These are phyloP conservation scores for Rhizoclosmatium sp. DNA, from an alignment of 192 early-diverging fungal species.

Conservation along the genomic window DNA sequence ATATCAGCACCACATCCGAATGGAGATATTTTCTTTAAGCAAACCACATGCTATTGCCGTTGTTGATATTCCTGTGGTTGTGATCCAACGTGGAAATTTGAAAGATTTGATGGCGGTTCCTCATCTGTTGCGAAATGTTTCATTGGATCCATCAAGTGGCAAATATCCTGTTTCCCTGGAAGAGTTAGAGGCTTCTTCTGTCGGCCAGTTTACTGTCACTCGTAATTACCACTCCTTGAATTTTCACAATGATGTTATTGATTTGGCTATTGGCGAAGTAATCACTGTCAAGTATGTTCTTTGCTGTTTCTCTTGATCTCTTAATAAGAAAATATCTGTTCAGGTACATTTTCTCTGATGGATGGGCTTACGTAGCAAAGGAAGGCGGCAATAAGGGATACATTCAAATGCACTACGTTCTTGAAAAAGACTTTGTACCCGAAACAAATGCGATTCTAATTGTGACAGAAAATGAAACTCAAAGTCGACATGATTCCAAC, in stretches of 20 bases:
- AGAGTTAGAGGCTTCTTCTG: not conserved
- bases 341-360: conserved; percentile 17
- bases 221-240: too few species aligned
- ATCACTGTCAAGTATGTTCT: not conserved
- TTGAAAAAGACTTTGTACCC: not conserved
- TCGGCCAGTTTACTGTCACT: not conserved
- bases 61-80: conserved; percentile 21
- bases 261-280: not conserved
- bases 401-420: conserved; percentile 15
- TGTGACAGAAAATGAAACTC: too few species aligned
- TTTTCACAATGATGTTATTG: too few species aligned
- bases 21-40: conserved; percentile 12
- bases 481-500: too few species aligned
- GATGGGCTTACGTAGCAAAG: not conserved
- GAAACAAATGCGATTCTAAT: too few species aligned
- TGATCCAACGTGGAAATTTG: conserved; percentile 1
- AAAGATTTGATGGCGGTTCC: not conserved
- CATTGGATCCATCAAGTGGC: not conserved
- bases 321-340: too few species aligned
- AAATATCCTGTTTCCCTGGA: not conserved
- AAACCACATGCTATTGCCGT: not conserved
- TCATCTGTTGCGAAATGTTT: not conserved
- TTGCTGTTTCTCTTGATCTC: too few species aligned
- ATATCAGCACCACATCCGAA: not conserved
- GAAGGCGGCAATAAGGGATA: not conserved